Conservation (phyloP, 495 filamentous ascomycete species). For the Aspergillus bridgeri region DNA sequence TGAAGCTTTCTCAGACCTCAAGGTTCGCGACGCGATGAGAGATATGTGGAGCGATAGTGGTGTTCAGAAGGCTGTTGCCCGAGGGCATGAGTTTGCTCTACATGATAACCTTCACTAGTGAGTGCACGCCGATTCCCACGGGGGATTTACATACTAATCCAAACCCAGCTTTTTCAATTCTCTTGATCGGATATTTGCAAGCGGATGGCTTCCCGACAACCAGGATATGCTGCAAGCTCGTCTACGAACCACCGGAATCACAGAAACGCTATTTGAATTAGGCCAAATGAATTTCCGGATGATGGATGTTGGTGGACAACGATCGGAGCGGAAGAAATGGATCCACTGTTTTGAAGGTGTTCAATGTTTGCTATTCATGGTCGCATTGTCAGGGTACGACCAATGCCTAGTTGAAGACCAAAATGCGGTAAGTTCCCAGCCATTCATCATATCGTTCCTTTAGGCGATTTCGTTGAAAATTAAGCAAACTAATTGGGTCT, state of each 20-base stretch:
- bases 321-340: conserved; percentile 99
- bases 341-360: conserved; percentile 99
- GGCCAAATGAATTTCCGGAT: conserved; percentile 95
- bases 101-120: conserved; percentile 96
- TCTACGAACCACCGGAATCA: conserved; percentile 93
- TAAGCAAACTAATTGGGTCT: conserved; percentile 3
- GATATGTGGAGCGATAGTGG: conserved; percentile 80
- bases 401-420: conserved; percentile 97
- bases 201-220: conserved; percentile 88
- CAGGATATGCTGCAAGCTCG: conserved; percentile 94
- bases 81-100: conserved; percentile 93
- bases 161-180: conserved; percentile 78
- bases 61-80: conserved; percentile 78
- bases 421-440: conserved; percentile 69
- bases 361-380: conserved; percentile 87
- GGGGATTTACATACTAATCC: conserved; percentile 7
- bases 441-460: not conserved
- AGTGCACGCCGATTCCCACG: conserved; percentile 29
- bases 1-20: conserved; percentile 64
- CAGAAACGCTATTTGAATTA: conserved; percentile 92
- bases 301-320: conserved; percentile 97
- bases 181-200: conserved; percentile 83
- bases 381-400: conserved; percentile 94
- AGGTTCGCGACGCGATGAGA: conserved; percentile 71
- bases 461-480: not conserved